These are phyloP conservation scores for Chlorella variabilis DNA, from an alignment of 163 green algal species.

Conservation along the genomic window DNA sequence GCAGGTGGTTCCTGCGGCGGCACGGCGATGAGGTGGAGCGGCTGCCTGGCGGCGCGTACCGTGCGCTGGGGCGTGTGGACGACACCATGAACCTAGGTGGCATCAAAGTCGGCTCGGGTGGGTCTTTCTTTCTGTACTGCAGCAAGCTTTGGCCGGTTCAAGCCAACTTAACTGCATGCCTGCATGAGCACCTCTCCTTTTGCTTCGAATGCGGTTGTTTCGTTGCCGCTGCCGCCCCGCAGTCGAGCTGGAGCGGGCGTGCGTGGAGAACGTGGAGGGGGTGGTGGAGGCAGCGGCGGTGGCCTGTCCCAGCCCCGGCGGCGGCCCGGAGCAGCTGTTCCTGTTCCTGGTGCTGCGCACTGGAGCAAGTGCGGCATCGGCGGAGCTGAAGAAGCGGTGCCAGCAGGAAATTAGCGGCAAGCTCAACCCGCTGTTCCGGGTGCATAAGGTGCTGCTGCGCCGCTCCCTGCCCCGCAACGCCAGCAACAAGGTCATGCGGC, in stretches of 20 bases:
- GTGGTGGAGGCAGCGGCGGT: slow-evolving; percentile 87
- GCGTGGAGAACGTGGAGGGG: slow-evolving; percentile 55
- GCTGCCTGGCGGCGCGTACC: slow-evolving; percentile 71
- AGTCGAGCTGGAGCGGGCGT: slow-evolving; percentile 88
- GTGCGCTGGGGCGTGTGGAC: slow-evolving; percentile 83
- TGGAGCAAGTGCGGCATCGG: background rate
- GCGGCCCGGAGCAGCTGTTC: slow-evolving; percentile 86
- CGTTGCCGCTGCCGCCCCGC: too few species aligned
- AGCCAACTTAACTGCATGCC: too few species aligned
- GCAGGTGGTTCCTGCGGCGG: slow-evolving; percentile 67
- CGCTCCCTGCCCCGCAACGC: slow-evolving; percentile 84
- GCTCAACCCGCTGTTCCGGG: slow-evolving; percentile 95
- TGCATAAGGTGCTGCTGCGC: slow-evolving; percentile 15
- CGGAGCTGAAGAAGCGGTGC: slow-evolving; percentile 48
- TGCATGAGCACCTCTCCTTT: too few species aligned
- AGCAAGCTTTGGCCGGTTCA: too few species aligned
- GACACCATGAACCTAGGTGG: slow-evolving; percentile 98
- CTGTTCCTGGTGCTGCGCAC: slow-evolving; percentile 81
- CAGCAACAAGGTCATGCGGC: slow-evolving; percentile 94
- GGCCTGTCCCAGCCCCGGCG: slow-evolving; percentile 66
- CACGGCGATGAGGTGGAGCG: slow-evolving; percentile 91
- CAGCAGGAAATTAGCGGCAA: slow-evolving; percentile 68
- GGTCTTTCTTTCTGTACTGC: too few species aligned
- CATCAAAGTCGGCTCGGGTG: slow-evolving; percentile 81
- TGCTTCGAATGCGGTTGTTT: too few species aligned